phyloP scores from a whole-genome alignment of 2,329 filamentous ascomycete genomes.

The Fusarium compactum region DNA sequence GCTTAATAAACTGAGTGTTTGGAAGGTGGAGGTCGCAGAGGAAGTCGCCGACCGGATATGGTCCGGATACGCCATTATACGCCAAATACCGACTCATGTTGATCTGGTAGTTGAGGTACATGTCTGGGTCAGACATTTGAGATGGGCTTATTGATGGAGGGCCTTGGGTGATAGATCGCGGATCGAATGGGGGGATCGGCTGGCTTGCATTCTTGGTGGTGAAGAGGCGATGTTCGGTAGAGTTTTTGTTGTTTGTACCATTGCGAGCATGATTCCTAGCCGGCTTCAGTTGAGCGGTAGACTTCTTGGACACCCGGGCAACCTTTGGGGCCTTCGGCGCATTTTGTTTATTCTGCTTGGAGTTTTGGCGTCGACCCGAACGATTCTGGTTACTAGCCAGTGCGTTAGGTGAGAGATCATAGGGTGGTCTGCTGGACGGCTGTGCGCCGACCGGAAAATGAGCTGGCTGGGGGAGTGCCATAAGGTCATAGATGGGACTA shows the following conservation, averaged over 20 bases:
- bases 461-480: background rate
- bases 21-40: constrained; percentile 37
- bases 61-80: constrained; percentile 24
- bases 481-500: constrained; percentile 7
- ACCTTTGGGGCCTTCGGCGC: constrained; percentile 12
- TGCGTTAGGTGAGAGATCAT: constrained; percentile 3
- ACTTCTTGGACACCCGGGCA: background rate
- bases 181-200: constrained; percentile 7
- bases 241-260: background rate
- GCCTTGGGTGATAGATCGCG: background rate
- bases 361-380: background rate
- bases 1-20: constrained; percentile 24
- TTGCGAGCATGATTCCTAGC: background rate
- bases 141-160: constrained; percentile 19
- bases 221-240: too few relatives aligned
- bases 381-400: background rate
- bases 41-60: constrained; percentile 41
- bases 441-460: background rate
- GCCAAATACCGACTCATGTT: constrained; percentile 37
- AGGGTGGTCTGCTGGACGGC: background rate
- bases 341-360: background rate
- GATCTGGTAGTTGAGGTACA: constrained; percentile 28
- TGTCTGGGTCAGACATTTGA: constrained; percentile 7
- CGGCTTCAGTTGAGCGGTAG: background rate
- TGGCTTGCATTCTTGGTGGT: background rate